Base-by-base conservation (phyloP, 257 asterid species). In the Misopates orontium region DNA sequence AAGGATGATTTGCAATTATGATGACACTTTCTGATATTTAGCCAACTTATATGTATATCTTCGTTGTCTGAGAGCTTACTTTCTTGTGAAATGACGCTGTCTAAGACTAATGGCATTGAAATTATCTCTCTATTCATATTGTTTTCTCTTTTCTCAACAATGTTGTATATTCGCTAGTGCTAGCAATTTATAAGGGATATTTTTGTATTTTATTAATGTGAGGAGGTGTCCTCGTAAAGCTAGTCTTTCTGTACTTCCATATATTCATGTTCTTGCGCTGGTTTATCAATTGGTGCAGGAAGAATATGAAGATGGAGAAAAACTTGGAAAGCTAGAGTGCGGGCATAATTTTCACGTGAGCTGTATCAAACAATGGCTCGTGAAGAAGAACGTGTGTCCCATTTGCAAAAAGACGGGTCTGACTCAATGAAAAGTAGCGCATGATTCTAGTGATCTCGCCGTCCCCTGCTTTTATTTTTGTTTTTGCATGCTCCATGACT, bases 311-410 rank as follows among this genome's bases (percentile, higher is more conserved):
- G 65, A 56, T 10, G 87, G 84, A 5, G 89, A 83, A 39, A 78
- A 75, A 54, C 66, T 85, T 14, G 92, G 92, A 39, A 72, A 63
- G 8, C 70, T 85, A 32, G 89, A 85, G 32, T 85, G 92, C 18
- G 85, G 87, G 24, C 92, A 85, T 48, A 75, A 73, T 50, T 85
- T 78, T 56, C 92, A 85, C 48, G 42, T 41, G 3, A 83, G 67
- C 23, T 85, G 92, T 61, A 75, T 85, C 56, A 83, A 79, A 40
- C 87, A 85, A 65, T 85, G 92, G 92, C 86, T 85, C 31, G 62
- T 63, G 74, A 86, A 77, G 10, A 85, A 85, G 72, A 85, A 85
- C 64, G 4, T 81, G 53, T 85, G 92, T 76, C 87, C 92, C 14
- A 79, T 85, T 47, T 85, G 92, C 60, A 85, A 85, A 77, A 80